These are phyloP conservation scores for Aspergillus nanangensis DNA, from an alignment of 495 filamentous ascomycete species.

Conservation along the genomic window DNA sequence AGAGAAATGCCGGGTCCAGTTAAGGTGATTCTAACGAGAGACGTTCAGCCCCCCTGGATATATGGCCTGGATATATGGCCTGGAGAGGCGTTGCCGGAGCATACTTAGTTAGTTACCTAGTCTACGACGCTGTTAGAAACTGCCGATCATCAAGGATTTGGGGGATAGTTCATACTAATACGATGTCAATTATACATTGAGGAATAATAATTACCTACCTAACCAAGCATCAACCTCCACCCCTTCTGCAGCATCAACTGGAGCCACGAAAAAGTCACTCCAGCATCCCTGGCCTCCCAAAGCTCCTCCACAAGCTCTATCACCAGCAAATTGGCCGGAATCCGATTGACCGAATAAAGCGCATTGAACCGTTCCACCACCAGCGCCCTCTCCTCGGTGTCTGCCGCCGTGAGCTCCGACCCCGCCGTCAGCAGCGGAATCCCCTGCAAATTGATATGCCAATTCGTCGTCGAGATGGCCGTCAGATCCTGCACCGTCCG, in stretches of 20 bases:
- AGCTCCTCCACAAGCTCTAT: constrained; percentile 12
- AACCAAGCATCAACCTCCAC: constrained; percentile 13
- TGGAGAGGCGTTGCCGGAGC: no score
- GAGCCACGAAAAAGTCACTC: constrained; percentile 8
- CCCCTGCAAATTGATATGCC: constrained; percentile 11
- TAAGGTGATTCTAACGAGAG: no score
- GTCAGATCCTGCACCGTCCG: constrained; percentile 9
- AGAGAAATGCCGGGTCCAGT: no score
- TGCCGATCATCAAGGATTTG: no score
- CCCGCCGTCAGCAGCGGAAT: constrained; percentile 12
- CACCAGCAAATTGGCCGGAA: constrained; percentile 7
- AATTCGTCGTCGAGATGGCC: constrained; percentile 5
- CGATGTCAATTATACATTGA: no score
- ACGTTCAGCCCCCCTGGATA: no score
- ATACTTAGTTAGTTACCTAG: no score
- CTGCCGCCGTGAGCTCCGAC: constrained; percentile 9
- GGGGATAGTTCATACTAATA: no score
- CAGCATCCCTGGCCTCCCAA: constrained; percentile 11
- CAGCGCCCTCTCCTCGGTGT: constrained; percentile 4
- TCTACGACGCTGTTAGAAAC: no score
- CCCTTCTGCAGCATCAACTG: constrained; percentile 8
- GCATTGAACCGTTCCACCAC: constrained; percentile 8
- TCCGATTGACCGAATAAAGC: constrained; percentile 13
- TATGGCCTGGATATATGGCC: no score
- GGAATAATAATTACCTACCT: no score